These are phyloP conservation scores for Penicillium paradoxum DNA, from an alignment of 495 filamentous ascomycete species.

Conservation along the genomic window DNA sequence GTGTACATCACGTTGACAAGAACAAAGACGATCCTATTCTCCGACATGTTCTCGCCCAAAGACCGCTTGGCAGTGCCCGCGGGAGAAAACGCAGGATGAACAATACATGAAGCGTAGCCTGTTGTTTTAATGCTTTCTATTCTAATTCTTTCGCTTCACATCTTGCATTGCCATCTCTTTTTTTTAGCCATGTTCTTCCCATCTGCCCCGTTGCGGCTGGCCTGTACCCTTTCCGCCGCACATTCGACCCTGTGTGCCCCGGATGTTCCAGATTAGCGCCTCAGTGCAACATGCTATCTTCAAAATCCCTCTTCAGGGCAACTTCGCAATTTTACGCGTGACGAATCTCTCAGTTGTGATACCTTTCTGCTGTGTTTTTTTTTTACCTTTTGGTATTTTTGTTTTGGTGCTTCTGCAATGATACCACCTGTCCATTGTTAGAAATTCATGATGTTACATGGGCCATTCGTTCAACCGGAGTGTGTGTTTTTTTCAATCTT, in stretches of 20 bases:
- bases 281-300: conserved; percentile 2
- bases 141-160: conserved; percentile 8
- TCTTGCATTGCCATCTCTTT: not conserved
- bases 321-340: conserved; percentile 14
- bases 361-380: conserved; percentile 12
- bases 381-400: conserved; percentile 14
- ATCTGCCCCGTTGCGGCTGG: not conserved
- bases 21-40: conserved; percentile 76
- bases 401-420: conserved; percentile 19
- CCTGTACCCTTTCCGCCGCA: not conserved
- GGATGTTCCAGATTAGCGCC: conserved; percentile 1
- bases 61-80: conserved; percentile 77
- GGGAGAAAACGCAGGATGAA: conserved; percentile 67
- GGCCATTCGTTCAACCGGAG: conserved; percentile 24
- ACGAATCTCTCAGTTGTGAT: conserved; percentile 26
- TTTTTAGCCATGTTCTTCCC: not conserved
- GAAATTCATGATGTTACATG: conserved; percentile 29
- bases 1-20: conserved; percentile 84
- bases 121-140: not conserved
- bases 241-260: not conserved
- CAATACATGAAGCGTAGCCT: conserved; percentile 2
- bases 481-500: not conserved
- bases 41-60: conserved; percentile 74
- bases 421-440: conserved; percentile 34
- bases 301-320: not conserved